Conservation (phyloP, 2,329 filamentous ascomycete genomes). For the Colletotrichum magnum region DNA sequence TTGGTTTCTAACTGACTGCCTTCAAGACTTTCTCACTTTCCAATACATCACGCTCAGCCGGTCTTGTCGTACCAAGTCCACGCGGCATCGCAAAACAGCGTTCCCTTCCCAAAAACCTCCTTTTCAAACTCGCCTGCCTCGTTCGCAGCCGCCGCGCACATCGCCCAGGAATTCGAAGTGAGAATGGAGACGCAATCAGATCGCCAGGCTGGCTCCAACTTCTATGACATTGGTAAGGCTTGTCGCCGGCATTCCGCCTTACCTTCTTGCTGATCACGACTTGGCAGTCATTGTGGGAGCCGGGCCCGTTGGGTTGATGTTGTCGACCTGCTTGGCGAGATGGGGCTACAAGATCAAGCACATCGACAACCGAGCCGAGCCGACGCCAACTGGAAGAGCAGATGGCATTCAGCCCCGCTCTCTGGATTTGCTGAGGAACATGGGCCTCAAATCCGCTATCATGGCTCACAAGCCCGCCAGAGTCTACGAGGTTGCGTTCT, state of each 20-base stretch:
- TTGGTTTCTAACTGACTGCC: neutral
- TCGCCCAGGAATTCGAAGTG: no score
- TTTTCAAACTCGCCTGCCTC: neutral
- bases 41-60: neutral
- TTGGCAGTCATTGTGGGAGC: slow-evolving; percentile 85
- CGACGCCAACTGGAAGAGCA: slow-evolving; percentile 87
- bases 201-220: slow-evolving; percentile 34
- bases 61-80: neutral
- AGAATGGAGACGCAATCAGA: slow-evolving; percentile 37
- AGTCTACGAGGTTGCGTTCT: slow-evolving; percentile 84
- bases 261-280: slow-evolving; percentile 33
- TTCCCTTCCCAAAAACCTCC: neutral
- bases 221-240: slow-evolving; percentile 61
- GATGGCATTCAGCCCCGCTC: slow-evolving; percentile 94
- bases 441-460: slow-evolving; percentile 89
- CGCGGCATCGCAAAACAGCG: neutral
- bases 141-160: neutral
- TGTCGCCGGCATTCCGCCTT: neutral
- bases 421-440: slow-evolving; percentile 87
- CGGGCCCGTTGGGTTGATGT: slow-evolving; percentile 88
- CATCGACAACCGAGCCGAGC: slow-evolving; percentile 90
- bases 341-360: slow-evolving; percentile 98
- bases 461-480: slow-evolving; percentile 91
- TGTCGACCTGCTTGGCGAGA: slow-evolving; percentile 88
- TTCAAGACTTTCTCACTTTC: neutral